Evolutionary conservation across 2,329 filamentous ascomycete species (phyloP).

Genomic region (Cladosporium cucumerinum): DNA sequence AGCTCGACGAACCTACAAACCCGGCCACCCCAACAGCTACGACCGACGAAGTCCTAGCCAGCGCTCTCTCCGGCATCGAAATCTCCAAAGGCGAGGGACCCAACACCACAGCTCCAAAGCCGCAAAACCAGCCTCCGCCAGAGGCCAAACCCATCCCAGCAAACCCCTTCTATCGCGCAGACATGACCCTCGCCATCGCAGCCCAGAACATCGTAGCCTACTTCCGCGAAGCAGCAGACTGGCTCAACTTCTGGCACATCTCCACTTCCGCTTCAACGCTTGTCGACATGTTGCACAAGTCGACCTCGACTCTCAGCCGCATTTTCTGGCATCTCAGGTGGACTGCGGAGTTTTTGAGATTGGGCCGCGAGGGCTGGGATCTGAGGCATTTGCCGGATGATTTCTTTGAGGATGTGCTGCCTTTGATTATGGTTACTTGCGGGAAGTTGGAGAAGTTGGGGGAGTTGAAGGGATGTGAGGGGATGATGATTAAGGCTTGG

Average conservation of each 20-base stretch:
- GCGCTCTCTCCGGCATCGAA: background rate
- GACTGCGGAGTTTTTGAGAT: background rate
- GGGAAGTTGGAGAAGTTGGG: background rate
- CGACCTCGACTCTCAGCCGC: background rate
- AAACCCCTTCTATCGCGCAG: conserved; percentile 2
- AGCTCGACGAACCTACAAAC: background rate
- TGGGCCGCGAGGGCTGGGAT: background rate
- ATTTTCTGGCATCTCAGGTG: background rate
- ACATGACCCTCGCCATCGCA: conserved; percentile 5
- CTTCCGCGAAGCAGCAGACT: background rate
- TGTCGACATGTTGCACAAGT: background rate
- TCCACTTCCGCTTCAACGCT: background rate
- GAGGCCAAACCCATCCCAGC: background rate
- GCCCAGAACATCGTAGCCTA: background rate
- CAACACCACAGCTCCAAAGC: background rate
- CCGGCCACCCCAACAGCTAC: background rate
- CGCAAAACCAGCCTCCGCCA: background rate
- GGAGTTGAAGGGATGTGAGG: background rate
- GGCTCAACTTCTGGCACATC: background rate
- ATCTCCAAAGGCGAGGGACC: background rate
- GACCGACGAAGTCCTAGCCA: background rate
- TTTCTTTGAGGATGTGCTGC: conserved; percentile 6
- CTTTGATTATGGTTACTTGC: background rate
- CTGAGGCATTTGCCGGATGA: background rate
- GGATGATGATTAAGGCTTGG: background rate